Percentiles rank a stretch among this genome's conserved stretches.
Evolutionary conservation across 2,329 filamentous ascomycete species (phyloP).

Genomic region (Aschersonia sp.): DNA sequence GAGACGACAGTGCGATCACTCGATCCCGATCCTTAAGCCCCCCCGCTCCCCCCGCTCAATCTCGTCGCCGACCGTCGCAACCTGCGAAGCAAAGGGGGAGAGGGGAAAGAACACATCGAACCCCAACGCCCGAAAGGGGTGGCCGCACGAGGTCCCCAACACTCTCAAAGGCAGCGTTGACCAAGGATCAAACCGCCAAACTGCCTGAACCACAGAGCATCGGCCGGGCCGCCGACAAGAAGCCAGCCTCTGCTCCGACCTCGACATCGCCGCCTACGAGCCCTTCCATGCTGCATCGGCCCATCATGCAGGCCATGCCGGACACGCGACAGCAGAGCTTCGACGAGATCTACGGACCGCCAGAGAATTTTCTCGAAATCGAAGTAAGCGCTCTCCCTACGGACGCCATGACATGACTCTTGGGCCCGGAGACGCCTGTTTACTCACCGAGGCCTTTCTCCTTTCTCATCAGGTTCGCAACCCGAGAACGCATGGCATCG

Average conservation of each 20-base stretch:
- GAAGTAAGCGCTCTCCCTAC: conserved; percentile 43
- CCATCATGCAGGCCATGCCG: conserved; percentile 51
- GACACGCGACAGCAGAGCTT: conserved; percentile 83
- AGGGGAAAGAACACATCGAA: no score
- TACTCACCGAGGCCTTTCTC: no score
- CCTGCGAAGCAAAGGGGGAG: no score
- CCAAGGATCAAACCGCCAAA: conserved; percentile 16
- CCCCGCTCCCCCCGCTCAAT: no score
- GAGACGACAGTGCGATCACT: no score
- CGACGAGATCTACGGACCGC: conserved; percentile 96
- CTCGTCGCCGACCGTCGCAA: no score
- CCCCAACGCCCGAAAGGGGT: no score
- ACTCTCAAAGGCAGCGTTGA: not conserved
- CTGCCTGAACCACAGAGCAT: conserved; percentile 25
- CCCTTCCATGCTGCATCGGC: conserved; percentile 25
- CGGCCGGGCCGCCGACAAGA: conserved; percentile 15
- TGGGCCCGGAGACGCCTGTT: no score
- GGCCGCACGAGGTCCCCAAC: no score
- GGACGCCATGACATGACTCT: no score
- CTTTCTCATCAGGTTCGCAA: conserved; percentile 52
- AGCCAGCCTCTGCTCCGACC: conserved; percentile 4
- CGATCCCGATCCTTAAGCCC: no score
- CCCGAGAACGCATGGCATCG: conserved; percentile 87
- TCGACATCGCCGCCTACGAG: conserved; percentile 14
- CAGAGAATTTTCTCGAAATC: conserved; percentile 98